phyloP scores from a whole-genome alignment of 768 basidiomycete genomes.

The Austroboletus festivus region DNA sequence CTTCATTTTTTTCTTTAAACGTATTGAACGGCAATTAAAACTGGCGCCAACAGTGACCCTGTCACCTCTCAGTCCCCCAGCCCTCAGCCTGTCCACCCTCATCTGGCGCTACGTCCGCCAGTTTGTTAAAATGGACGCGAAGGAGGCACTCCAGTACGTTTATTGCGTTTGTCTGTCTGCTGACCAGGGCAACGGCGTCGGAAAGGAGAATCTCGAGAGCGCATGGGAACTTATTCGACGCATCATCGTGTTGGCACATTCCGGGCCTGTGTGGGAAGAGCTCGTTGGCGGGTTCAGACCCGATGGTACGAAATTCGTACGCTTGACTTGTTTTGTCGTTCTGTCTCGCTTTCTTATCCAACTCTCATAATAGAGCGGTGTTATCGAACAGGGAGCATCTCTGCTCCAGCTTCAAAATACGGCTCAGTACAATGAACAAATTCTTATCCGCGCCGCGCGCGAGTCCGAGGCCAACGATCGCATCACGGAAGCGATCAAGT shows the following conservation, averaged over 20 bases:
- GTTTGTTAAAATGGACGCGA: conserved; percentile 90
- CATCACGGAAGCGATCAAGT: conserved; percentile 85
- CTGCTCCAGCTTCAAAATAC: conserved; percentile 69
- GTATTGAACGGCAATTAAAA: not conserved
- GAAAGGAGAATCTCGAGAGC: conserved; percentile 80
- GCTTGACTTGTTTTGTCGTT: conserved; percentile 29
- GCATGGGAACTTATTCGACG: conserved; percentile 79
- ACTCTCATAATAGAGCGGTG: conserved; percentile 57
- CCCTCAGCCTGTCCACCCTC: conserved; percentile 77
- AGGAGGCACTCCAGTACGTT: conserved; percentile 92
- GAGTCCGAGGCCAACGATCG: conserved; percentile 83
- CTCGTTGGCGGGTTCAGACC: conserved; percentile 89
- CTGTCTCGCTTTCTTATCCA: not conserved
- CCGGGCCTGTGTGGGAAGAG: conserved; percentile 84
- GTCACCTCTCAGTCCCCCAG: conserved; percentile 64
- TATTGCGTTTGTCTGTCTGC: conserved; percentile 78
- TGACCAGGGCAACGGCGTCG: conserved; percentile 66
- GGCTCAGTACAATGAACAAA: conserved; percentile 72
- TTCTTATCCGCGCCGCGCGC: conserved; percentile 79
- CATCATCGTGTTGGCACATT: conserved; percentile 75
- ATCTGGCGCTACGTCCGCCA: conserved; percentile 92
- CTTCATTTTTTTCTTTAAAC: too few species aligned
- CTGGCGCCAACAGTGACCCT: conserved; percentile 53
- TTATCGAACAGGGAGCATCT: conserved; percentile 79
- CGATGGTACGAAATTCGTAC: conserved; percentile 86